Evolutionary conservation across 345 rosid species (phyloP).

Genomic region (Microcos paniculata): DNA sequence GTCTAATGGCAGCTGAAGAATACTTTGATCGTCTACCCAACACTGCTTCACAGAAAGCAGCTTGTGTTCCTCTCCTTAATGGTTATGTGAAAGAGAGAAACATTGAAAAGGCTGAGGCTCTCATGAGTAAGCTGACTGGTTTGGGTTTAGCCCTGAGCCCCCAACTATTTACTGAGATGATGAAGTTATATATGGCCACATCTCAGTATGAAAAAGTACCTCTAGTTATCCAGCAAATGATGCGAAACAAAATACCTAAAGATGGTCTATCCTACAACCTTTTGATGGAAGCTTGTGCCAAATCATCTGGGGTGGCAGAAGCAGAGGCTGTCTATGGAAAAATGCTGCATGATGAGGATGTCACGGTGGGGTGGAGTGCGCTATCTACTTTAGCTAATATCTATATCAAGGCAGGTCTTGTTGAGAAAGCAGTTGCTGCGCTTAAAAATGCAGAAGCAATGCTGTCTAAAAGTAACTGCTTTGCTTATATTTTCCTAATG

Average conservation of each 20-base stretch:
- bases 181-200: constrained; percentile 54
- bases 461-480: constrained; percentile 28
- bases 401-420: constrained; percentile 43
- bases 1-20: constrained; percentile 45
- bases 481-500: constrained; percentile 42
- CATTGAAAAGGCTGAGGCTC: constrained; percentile 43
- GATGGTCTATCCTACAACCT: constrained; percentile 60
- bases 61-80: constrained; percentile 48
- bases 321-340: constrained; percentile 48
- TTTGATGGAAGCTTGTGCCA: constrained; percentile 55
- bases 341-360: constrained; percentile 47
- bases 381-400: constrained; percentile 49
- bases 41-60: constrained; percentile 36
- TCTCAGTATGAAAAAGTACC: constrained; percentile 43
- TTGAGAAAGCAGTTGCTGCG: constrained; percentile 40
- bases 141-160: constrained; percentile 52
- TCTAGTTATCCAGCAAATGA: constrained; percentile 52
- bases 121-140: constrained; percentile 43
- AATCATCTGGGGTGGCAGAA: constrained; percentile 24
- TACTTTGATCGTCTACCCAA: constrained; percentile 34
- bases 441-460: constrained; percentile 46
- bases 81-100: constrained; percentile 46
- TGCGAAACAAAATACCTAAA: constrained; percentile 45
- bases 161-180: constrained; percentile 64
- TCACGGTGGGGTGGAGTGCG: constrained; percentile 60